Base-by-base conservation (phyloP, 768 basidiomycete species). In the Psilocybe sp. region DNA sequence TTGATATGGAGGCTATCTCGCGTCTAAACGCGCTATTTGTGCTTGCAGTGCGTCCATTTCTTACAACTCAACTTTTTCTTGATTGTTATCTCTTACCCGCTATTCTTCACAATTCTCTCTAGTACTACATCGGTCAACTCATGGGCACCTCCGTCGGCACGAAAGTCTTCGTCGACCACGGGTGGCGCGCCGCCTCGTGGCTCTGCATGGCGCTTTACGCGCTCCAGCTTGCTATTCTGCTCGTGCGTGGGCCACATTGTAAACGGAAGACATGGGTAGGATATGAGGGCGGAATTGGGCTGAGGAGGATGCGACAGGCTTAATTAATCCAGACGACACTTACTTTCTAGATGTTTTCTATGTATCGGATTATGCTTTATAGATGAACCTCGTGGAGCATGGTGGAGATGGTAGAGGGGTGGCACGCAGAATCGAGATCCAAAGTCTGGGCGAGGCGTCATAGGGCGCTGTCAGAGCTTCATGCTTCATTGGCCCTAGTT, bases 61-160 rank as follows among this genome's bases (percentile, higher is more conserved):
- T n/a, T n/a, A n/a, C n/a, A n/a, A n/a, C n/a, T n/a, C n/a, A n/a
- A n/a, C n/a, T n/a, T 28, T 8, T 10, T 32, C 32, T 18, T 33
- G 15, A 6, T 2, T 1, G 36, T 35, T 33, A 14, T 15, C 12
- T 35, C 11, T 8, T 15, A n/a, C 8, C 19, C 47, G 15, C 11
- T 39, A 14, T 18, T 18, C 33, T 2, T 19, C 31, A 20, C 19
- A 23, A 32, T 15, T 10, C 4, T 28, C 19, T 44, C 10, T 46
- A 74, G 72, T 61, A 81, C 18, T 86, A 86, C 63, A 71, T 82
- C 16, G 87, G 87, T 0, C 85, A 88, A 66, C 79, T 88, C 11
- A 80, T 83, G 64, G 88, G 88, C 5, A 87, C 86, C 2, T 73
- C 81, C 0, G 80, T 82, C 1, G 81, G 85, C 19, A 82, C 85